phyloP scores from a whole-genome alignment of 2,329 filamentous ascomycete species.

The Pseudogymnoascus sp. region DNA sequence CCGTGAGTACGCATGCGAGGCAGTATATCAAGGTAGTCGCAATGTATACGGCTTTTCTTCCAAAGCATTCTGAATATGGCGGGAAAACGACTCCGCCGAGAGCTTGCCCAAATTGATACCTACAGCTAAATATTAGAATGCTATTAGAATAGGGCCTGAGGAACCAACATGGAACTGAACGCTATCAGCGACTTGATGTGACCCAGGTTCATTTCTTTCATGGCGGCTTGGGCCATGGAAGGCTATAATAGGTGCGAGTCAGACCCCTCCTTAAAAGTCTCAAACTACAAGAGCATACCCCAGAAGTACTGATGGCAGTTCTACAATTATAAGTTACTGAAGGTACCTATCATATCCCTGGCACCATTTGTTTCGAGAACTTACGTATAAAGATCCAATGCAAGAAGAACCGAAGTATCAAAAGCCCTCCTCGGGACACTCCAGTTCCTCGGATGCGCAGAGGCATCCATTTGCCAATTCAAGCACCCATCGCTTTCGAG shows the following conservation, averaged over 20 bases:
- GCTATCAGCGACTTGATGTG: constrained; percentile 17
- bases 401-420: constrained; percentile 14
- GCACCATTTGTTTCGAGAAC: background rate
- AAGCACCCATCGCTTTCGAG: background rate
- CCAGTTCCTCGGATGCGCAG: constrained; percentile 18
- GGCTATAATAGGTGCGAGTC: constrained; percentile 11
- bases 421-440: constrained; percentile 15
- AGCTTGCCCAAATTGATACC: constrained; percentile 31
- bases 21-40: constrained; percentile 27
- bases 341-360: background rate
- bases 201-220: constrained; percentile 15
- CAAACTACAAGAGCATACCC: constrained; percentile 9
- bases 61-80: constrained; percentile 31
- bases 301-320: constrained; percentile 18
- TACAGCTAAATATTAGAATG: constrained; percentile 10
- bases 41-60: constrained; percentile 29
- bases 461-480: background rate
- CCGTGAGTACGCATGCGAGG: constrained; percentile 31
- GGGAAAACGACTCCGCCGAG: constrained; percentile 32
- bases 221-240: constrained; percentile 16
- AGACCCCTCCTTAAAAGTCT: background rate
- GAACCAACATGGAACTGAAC: constrained; percentile 13
- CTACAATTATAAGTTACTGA: background rate
- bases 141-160: constrained; percentile 11
- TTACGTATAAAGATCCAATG: constrained; percentile 22